These are phyloP conservation scores for Geosmithia putterillii DNA, from an alignment of 2,329 filamentous ascomycete species.

Conservation along the genomic window DNA sequence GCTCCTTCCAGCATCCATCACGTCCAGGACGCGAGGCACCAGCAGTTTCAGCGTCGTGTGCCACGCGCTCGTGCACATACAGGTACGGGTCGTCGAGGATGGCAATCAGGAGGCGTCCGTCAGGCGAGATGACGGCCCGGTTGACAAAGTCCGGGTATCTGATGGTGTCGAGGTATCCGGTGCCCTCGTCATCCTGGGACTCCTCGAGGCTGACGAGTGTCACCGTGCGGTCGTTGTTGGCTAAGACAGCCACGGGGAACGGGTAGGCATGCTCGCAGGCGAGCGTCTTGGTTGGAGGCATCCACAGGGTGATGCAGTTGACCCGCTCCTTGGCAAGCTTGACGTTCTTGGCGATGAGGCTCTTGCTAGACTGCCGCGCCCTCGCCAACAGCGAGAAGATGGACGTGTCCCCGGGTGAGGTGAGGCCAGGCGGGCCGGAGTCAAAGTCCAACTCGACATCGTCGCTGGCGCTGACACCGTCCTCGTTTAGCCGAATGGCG, in stretches of 20 bases:
- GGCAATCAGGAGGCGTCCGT: constrained; percentile 67
- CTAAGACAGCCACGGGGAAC: constrained; percentile 54
- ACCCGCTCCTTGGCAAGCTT: constrained; percentile 48
- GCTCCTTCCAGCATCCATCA: constrained; percentile 36
- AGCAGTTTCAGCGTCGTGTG: not conserved
- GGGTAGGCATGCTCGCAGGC: constrained; percentile 26
- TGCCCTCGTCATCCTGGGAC: constrained; percentile 28
- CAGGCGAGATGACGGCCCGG: constrained; percentile 83
- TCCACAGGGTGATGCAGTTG: constrained; percentile 56
- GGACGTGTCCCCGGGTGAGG: constrained; percentile 16
- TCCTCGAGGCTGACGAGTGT: constrained; percentile 67
- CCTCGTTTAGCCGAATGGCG: constrained; percentile 52
- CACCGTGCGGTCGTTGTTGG: constrained; percentile 88
- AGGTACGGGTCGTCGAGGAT: constrained; percentile 80
- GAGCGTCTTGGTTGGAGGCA: constrained; percentile 24
- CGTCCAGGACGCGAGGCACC: constrained; percentile 2
- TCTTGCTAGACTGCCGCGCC: constrained; percentile 27
- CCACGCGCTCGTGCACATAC: constrained; percentile 60
- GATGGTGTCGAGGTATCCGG: constrained; percentile 55
- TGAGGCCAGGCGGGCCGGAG: constrained; percentile 14
- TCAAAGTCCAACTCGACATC: constrained; percentile 16
- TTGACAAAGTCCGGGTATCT: constrained; percentile 80
- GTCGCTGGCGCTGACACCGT: constrained; percentile 13
- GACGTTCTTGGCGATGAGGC: constrained; percentile 34
- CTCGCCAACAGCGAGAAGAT: constrained; percentile 23